These are phyloP conservation scores for Taphrina communis DNA, from an alignment of 1,139 yeast genomes.

Conservation along the genomic window DNA sequence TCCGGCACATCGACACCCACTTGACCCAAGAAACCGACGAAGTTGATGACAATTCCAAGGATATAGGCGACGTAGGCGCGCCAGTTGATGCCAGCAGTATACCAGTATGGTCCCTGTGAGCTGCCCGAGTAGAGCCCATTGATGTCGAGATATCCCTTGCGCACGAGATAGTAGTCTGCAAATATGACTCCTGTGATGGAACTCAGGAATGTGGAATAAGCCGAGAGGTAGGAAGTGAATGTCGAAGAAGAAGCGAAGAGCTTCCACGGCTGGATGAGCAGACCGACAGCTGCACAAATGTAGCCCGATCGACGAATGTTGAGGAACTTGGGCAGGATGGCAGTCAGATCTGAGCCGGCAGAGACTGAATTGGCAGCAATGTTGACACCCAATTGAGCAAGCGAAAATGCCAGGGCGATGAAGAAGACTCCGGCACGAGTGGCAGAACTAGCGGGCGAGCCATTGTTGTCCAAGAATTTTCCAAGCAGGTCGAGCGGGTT, in stretches of 20 bases:
- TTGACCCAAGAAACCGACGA: slow-evolving; percentile 87
- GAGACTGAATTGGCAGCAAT: slow-evolving; percentile 87
- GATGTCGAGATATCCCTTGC: slow-evolving; percentile 49
- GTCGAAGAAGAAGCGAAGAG: slow-evolving; percentile 58
- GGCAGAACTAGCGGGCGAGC: slow-evolving; percentile 49
- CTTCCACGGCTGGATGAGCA: slow-evolving; percentile 86
- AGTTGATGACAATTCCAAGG: slow-evolving; percentile 62
- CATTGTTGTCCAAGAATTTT: slow-evolving; percentile 50
- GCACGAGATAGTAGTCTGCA: slow-evolving; percentile 51
- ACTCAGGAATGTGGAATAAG: slow-evolving; percentile 52
- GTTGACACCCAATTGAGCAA: slow-evolving; percentile 55
- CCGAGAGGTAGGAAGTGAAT: slow-evolving; percentile 52
- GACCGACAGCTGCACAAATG: slow-evolving; percentile 64
- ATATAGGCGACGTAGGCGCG: slow-evolving; percentile 52
- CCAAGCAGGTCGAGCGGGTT: slow-evolving; percentile 52
- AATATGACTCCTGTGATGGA: slow-evolving; percentile 53
- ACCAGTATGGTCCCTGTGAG: slow-evolving; percentile 51
- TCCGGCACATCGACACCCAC: slow-evolving; percentile 71
- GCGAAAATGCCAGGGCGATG: slow-evolving; percentile 45
- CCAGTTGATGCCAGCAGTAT: slow-evolving; percentile 51
- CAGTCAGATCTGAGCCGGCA: slow-evolving; percentile 90
- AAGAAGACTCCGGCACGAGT: slow-evolving; percentile 65
- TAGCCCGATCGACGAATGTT: slow-evolving; percentile 80
- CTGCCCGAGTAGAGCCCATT: slow-evolving; percentile 50
- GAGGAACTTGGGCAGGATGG: slow-evolving; percentile 75